Evolutionary conservation across 352 stramenopile genomes (phyloP), one percentile per base, ranked within the genome.

Genomic region (Phytophthora aleatoria): DNA sequence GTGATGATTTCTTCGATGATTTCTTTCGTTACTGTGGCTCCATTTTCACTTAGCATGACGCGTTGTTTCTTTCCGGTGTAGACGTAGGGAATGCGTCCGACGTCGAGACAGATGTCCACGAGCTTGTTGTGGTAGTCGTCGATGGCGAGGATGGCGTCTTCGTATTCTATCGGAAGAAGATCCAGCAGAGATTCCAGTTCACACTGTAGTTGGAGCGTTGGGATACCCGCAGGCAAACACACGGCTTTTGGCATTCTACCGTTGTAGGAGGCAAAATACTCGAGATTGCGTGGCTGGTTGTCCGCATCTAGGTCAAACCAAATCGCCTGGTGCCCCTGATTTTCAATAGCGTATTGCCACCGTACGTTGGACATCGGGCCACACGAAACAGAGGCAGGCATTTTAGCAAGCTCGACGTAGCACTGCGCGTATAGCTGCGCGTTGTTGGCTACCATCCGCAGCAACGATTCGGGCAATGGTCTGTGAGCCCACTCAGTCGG

Each of bases 1-100:
- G 45, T 28, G 0, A 90, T 45, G 6, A 95, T 76, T 11, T 79
- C 66, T n/a, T 83, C 59, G 13, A 95, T 69, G 7, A 91, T 76
- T 2, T 81, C 64, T 11, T 67, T 67, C 1, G 69, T 61, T 1
- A 94, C 71, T 12, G 79, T 41, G 0, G 35, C 36, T 0, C 39
- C 12, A 5, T 77, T 26, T 33, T 78, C 57, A 12, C 67, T 62
- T 31, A 81, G 57, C 0, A 59, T 16, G 1, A 81, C 30, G 0
- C 76, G 72, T 38, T 83, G 54, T 3, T 67, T 52, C 20, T 57
- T 70, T n/a, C 61, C 68, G 1, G 58, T 56, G 55, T 80, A 84
- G 3, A 53, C 76, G 16, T 70, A 71, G 1, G 70, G 72, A 38
- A 70, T 38, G 1, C 74, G 63, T 0, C 78, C 69, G 0, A 78